Evolutionary conservation across 2,329 filamentous ascomycete species (phyloP).

Genomic region (Alternaria incomplexa): DNA sequence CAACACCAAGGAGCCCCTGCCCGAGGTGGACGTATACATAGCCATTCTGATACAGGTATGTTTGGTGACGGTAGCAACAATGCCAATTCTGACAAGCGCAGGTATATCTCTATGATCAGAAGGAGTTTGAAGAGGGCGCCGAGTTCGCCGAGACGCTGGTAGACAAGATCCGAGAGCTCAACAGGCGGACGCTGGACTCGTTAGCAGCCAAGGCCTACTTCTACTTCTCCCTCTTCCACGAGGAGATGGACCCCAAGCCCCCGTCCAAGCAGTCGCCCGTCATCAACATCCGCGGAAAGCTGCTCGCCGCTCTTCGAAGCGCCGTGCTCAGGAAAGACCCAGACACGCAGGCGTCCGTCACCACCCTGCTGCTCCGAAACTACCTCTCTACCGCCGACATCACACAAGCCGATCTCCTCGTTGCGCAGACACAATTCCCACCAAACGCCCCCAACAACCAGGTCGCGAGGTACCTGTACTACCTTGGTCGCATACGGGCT

Average conservation of each 20-base stretch:
- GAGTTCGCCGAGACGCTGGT: slow-evolving; percentile 84
- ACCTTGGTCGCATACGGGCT: slow-evolving; percentile 92
- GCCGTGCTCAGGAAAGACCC: slow-evolving; percentile 96
- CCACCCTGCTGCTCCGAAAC: slow-evolving; percentile 91
- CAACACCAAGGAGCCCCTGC: slow-evolving; percentile 74
- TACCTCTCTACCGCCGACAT: slow-evolving; percentile 97
- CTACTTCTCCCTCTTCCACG: slow-evolving; percentile 95
- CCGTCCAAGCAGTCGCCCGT: slow-evolving; percentile 88
- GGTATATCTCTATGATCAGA: slow-evolving; percentile 86
- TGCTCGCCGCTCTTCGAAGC: slow-evolving; percentile 88
- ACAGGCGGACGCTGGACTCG: slow-evolving; percentile 92
- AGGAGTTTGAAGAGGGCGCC: slow-evolving; percentile 78
- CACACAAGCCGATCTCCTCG: slow-evolving; percentile 91
- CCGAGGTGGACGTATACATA: slow-evolving; percentile 88
- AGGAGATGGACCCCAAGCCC: slow-evolving; percentile 84
- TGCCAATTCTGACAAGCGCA: slow-evolving; percentile 54
- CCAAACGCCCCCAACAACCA: slow-evolving; percentile 96
- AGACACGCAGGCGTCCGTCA: slow-evolving; percentile 96
- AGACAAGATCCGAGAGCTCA: slow-evolving; percentile 84
- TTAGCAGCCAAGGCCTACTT: slow-evolving; percentile 96
- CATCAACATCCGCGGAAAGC: slow-evolving; percentile 81
- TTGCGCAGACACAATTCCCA: slow-evolving; percentile 95
- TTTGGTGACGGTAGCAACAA: background rate
- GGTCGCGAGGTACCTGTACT: slow-evolving; percentile 96
- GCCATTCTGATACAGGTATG: slow-evolving; percentile 68